phyloP scores from a whole-genome alignment of 495 filamentous ascomycete genomes.

The Penicillium arizonense region DNA sequence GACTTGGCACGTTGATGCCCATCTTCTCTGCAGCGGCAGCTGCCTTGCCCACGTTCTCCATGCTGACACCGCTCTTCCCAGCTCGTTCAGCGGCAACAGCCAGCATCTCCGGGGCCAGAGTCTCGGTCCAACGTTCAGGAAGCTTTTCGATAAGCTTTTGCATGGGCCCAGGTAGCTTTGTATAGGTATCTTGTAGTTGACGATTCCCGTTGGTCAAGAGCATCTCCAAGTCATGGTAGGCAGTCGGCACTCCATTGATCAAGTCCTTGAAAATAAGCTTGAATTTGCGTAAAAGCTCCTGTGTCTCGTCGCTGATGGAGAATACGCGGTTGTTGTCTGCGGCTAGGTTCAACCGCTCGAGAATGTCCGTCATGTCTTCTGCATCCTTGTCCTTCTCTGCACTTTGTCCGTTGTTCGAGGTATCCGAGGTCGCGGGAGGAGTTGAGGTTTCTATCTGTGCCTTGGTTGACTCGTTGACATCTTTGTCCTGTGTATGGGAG shows the following conservation, averaged over 20 bases:
- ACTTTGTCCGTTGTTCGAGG: constrained; percentile 32
- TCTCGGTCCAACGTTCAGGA: constrained; percentile 74
- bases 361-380: constrained; percentile 70
- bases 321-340: constrained; percentile 78
- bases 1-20: constrained; percentile 52
- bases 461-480: not conserved
- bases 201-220: constrained; percentile 79
- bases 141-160: constrained; percentile 84
- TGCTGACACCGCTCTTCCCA: constrained; percentile 62
- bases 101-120: constrained; percentile 75
- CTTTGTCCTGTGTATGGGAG: constrained; percentile 6
- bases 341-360: constrained; percentile 77
- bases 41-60: constrained; percentile 48
- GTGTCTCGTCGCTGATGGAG: constrained; percentile 75
- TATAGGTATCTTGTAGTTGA: constrained; percentile 72
- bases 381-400: constrained; percentile 65
- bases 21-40: constrained; percentile 52
- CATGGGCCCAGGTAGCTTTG: constrained; percentile 73
- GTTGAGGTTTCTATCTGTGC: constrained; percentile 4
- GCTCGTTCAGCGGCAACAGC: constrained; percentile 71
- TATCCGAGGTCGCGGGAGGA: constrained; percentile 10
- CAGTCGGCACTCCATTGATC: constrained; percentile 88
- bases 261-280: constrained; percentile 86
- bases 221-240: constrained; percentile 81
- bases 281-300: constrained; percentile 78